phyloP scores from a whole-genome alignment of 1,284 basidiomycete genomes.

The Malassezia sp. region DNA sequence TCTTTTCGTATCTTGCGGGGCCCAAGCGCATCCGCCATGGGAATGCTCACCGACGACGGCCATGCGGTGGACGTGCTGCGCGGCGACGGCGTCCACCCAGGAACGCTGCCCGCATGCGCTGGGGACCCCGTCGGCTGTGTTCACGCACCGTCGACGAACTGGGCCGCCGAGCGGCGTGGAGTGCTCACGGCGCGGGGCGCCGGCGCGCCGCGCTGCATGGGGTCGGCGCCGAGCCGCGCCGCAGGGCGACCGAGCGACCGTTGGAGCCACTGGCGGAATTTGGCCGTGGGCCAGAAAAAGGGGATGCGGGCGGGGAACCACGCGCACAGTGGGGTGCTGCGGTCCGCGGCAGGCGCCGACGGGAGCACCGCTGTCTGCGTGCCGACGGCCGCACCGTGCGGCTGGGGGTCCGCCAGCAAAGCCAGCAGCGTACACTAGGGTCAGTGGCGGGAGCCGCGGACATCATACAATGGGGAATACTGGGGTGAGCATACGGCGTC shows the following conservation, averaged over 20 bases:
- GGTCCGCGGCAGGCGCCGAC: conserved; percentile 7
- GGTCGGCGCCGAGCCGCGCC: too few species aligned
- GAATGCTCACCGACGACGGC: conserved; percentile 11
- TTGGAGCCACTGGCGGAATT: conserved; percentile 17
- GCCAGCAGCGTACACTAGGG: conserved; percentile 43
- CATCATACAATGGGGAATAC: conserved; percentile 41
- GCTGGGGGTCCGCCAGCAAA: conserved; percentile 37
- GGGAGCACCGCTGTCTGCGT: conserved; percentile 17
- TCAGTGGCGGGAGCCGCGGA: too few species aligned
- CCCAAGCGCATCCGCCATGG: conserved; percentile 3
- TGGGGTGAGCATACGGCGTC: too few species aligned
- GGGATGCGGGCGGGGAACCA: conserved; percentile 36
- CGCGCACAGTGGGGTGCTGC: conserved; percentile 17
- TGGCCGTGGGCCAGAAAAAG: conserved; percentile 39
- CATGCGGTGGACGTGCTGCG: background rate
- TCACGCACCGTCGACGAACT: conserved; percentile 17
- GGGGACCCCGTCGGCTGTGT: background rate
- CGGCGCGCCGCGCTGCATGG: background rate
- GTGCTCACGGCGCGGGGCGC: background rate
- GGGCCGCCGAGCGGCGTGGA: conserved; percentile 12
- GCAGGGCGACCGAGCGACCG: background rate
- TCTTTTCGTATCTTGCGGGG: conserved; percentile 5
- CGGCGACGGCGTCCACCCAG: too few species aligned
- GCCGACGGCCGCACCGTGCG: conserved; percentile 22
- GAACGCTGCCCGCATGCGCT: too few species aligned